Base-by-base conservation (phyloP, 495 filamentous ascomycete genomes). In the Rostrohypoxylon terebratum region DNA sequence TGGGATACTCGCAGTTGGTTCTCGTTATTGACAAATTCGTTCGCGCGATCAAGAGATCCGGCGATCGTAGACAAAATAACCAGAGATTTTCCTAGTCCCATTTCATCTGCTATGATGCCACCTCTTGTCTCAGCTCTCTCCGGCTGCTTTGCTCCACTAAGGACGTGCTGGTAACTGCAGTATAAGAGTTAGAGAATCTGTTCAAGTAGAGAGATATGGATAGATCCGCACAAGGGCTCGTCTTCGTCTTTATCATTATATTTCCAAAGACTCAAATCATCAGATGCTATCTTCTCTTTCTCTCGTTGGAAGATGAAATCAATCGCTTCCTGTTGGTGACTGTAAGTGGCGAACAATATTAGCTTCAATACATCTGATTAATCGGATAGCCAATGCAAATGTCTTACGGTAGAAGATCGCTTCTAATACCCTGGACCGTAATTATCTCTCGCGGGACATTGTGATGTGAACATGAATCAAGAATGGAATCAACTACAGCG, bases 81-180 rank as follows among this genome's bases (percentile, higher is more conserved):
- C 2, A 83, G 59, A 0, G 81, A 75, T 65, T 83, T 83, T n/a
- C 81, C 81, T 3, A 82, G 62, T 1, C 81, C 81, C 79, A 82
- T 81, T 5, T 75, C 75, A 72, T 83, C 81, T 0, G 80, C 80
- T 4, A 81, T 28, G 8, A 81, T 71, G 10, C 79, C 78, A 8
- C 78, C 79, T 10, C 40, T 23, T 16, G 58, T 34, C n/a, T 61
- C 20, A 18, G 48, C 44, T 45, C 36, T 54, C 16, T 53, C 25
- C 11, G 33, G 20, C 36, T 66, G n/a, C 5, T 68, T 18, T 33
- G 33, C 3, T 10, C 48, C 62, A 38, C 54, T 75, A 11, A 67
- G 48, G 6, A 51, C 9, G n/a, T 67, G 63, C 1, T 33, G 40
- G 14, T 67, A 67, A n/a, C 63, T 67, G 34, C 2, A 38, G 7